These are phyloP conservation scores for Corymbia maculata DNA, from an alignment of 345 rosid genomes.

Conservation along the genomic window DNA sequence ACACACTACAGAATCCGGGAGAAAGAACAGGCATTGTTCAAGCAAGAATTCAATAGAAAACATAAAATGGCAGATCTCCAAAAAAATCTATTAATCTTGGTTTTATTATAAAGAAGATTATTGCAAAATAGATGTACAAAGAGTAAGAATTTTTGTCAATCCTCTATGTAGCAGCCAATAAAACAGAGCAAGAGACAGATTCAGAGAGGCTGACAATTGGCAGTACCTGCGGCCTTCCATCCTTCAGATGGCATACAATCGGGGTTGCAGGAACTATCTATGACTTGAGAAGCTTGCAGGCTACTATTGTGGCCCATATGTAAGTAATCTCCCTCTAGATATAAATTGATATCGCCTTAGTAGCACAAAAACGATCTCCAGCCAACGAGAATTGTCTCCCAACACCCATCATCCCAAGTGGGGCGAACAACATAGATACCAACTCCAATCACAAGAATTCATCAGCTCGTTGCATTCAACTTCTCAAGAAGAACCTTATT, in stretches of 20 bases:
- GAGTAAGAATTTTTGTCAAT: background rate
- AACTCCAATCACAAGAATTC: background rate
- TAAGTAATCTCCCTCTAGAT: background rate
- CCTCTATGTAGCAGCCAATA: background rate
- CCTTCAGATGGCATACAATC: background rate
- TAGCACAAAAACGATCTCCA: background rate
- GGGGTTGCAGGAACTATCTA: background rate
- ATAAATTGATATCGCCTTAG: background rate
- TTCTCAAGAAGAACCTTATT: conserved; percentile 78
- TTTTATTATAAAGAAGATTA: background rate
- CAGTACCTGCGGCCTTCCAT: background rate
- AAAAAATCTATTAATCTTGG: background rate
- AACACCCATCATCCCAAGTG: background rate
- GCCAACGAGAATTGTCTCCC: background rate
- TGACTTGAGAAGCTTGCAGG: background rate
- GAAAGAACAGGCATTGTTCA: background rate
- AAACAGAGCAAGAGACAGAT: background rate
- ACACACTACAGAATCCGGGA: background rate
- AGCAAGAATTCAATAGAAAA: background rate
- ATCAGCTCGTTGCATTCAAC: conserved; percentile 46
- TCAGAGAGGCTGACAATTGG: background rate
- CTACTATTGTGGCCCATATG: background rate
- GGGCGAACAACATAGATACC: background rate
- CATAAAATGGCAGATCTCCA: background rate
- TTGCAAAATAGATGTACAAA: background rate